phyloP scores from a whole-genome alignment of 179 eudicot genomes.

The Camellia oleifera region DNA sequence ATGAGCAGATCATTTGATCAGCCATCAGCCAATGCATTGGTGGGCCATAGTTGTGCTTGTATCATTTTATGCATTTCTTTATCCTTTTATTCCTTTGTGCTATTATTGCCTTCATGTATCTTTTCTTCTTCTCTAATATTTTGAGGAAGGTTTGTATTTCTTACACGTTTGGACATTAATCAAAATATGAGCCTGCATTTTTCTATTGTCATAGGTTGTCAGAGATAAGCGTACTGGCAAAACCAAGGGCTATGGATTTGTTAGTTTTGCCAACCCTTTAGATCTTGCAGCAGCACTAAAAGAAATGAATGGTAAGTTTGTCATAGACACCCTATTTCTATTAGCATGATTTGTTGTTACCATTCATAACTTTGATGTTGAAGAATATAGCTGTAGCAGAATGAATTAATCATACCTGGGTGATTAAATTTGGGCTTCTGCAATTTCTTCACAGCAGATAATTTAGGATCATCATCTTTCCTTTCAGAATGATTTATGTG shows the following conservation, averaged over 20 bases:
- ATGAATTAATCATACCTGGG: background rate
- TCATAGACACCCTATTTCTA: background rate
- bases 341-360: background rate
- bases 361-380: background rate
- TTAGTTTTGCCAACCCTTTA: conserved; percentile 81
- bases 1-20: too few relatives aligned
- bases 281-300: conserved; percentile 85
- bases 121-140: too few relatives aligned
- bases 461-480: background rate
- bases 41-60: too few relatives aligned
- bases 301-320: conserved; percentile 83
- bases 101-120: too few relatives aligned
- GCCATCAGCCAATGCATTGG: too few relatives aligned
- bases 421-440: background rate
- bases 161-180: too few relatives aligned
- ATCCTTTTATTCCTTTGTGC: background rate
- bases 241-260: conserved; percentile 93
- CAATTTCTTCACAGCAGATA: background rate
- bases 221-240: conserved; percentile 97
- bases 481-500: background rate
- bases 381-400: background rate
- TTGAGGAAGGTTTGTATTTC: too few relatives aligned
- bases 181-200: background rate
- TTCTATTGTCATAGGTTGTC: conserved; percentile 59
- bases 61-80: background rate